A percentile compares a stretch with the other conserved stretches of the same genome.
Evolutionary conservation across 108 stramenopile genomes (phyloP).

Genomic region (Schizochytrium sp.): DNA sequence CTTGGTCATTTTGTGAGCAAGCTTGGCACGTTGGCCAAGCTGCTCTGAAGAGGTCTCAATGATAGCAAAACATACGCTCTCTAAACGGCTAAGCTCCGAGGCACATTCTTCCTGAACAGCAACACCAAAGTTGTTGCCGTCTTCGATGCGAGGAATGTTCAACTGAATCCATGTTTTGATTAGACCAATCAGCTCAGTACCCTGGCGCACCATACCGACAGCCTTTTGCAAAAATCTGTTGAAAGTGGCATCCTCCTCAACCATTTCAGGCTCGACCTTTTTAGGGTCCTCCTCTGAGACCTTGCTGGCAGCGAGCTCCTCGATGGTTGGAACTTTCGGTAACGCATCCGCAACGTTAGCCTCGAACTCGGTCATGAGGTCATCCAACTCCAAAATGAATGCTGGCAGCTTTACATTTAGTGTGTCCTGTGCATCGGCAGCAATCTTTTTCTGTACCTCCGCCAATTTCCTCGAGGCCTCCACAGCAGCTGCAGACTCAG

Average conservation of each 20-base stretch:
- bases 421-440: background rate
- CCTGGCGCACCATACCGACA: background rate
- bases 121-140: slow-evolving; percentile 53
- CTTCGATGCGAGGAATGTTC: slow-evolving; percentile 56
- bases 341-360: background rate
- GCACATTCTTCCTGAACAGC: slow-evolving; percentile 55
- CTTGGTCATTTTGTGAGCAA: slow-evolving; percentile 59
- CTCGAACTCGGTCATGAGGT: background rate
- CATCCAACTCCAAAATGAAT: slow-evolving; percentile 9
- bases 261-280: background rate
- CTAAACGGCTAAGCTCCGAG: slow-evolving; percentile 9
- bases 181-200: background rate
- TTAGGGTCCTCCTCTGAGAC: background rate
- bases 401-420: background rate
- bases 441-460: background rate
- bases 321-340: background rate
- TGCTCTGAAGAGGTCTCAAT: slow-evolving; percentile 29
- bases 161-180: slow-evolving; percentile 58
- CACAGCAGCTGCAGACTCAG: background rate
- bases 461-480: background rate
- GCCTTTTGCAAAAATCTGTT: background rate
- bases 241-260: background rate
- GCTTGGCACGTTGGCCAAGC: slow-evolving; percentile 6
- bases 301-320: slow-evolving; percentile 22
- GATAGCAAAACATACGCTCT: slow-evolving; percentile 23